Evolutionary conservation across 2,329 filamentous ascomycete species (phyloP), one percentile per base, ranked within the genome.

Genomic region (Aspergillus neoniger): DNA sequence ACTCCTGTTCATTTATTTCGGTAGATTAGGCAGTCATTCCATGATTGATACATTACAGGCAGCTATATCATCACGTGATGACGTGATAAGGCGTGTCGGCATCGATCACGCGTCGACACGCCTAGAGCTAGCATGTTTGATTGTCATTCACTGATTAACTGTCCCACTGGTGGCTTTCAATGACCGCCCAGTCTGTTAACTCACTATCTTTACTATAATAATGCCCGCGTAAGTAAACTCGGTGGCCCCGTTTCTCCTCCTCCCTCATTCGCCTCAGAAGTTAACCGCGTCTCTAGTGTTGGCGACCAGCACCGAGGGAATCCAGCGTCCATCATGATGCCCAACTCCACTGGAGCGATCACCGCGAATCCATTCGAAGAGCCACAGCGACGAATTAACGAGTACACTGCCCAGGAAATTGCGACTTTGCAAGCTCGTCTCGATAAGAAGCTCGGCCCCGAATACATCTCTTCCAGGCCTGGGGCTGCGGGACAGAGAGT

Each of bases 391-490:
- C 86, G 86, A 44, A 84, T 96, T 30, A 88, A 85, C 55, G 86
- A 91, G 72, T 99, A 91, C 80, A 96, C 92, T 0, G 92, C 93
- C n/a, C 83, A 87, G 67, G 89, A 99, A 74, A 94, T 97, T 60
- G 92, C 92, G 21, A 94, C 91, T 0, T 82, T 99, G 14, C 91
- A 96, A 72, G 86, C 87, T 66, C 88, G 91, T 32, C 86, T 99
- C 30, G 91, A 98, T 73, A 96, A 93, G 73, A 93, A 97, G 73
- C 86, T 99, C 10, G 95, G 95, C 0, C 95, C 95, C 0, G 96
- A 99, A 78, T 99, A 96, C 75, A 91, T 99, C 60, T 98, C 94
- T 2, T 86, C 91, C 44, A 85, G 95, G 70, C 83, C 90, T 14
- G 95, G 95, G 2, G 89, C 92, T 12, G 90, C 88, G 9, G 93